Evolutionary conservation across 2,329 filamentous ascomycete species (phyloP).

Genomic region (Amauroascus verrucosus): DNA sequence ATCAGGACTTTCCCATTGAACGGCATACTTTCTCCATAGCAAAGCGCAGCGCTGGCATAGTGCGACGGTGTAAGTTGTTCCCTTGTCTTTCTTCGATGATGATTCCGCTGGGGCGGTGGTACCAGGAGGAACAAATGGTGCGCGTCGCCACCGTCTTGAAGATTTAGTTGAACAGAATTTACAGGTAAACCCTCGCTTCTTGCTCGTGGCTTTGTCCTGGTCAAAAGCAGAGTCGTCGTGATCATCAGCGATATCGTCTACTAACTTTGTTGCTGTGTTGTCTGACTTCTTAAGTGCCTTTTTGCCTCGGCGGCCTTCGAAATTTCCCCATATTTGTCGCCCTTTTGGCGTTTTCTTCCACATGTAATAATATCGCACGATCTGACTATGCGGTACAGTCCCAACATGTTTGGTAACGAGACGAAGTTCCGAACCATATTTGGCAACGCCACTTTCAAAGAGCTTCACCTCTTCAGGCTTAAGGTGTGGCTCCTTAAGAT

Average conservation of each 20-base stretch:
- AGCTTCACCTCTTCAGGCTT: slow-evolving; percentile 70
- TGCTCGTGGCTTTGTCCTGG: slow-evolving; percentile 65
- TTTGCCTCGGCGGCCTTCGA: slow-evolving; percentile 76
- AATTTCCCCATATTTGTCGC: slow-evolving; percentile 80
- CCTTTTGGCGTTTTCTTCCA: slow-evolving; percentile 94
- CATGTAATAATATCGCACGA: slow-evolving; percentile 90
- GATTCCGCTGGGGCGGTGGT: slow-evolving; percentile 57
- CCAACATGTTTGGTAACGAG: slow-evolving; percentile 69
- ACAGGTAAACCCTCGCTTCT: slow-evolving; percentile 79
- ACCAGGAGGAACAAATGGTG: slow-evolving; percentile 64
- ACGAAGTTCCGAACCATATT: slow-evolving; percentile 83
- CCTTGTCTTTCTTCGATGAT: slow-evolving; percentile 64
- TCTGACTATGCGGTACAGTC: slow-evolving; percentile 65
- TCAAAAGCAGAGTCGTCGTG: slow-evolving; percentile 95
- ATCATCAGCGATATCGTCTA: slow-evolving; percentile 87
- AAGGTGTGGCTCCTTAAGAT: slow-evolving; percentile 75
- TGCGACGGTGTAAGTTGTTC: slow-evolving; percentile 62
- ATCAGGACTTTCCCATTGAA: slow-evolving; percentile 90
- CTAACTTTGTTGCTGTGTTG: slow-evolving; percentile 56
- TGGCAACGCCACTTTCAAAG: slow-evolving; percentile 83
- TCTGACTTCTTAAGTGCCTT: slow-evolving; percentile 63
- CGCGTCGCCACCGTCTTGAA: slow-evolving; percentile 84
- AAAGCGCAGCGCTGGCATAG: slow-evolving; percentile 84
- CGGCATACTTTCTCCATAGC: slow-evolving; percentile 89
- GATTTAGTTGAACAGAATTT: slow-evolving; percentile 77